Percentiles rank a stretch among this genome's conserved stretches.
phyloP scores from a whole-genome alignment of 2,329 filamentous ascomycete genomes.

The Cordyceps javanica region DNA sequence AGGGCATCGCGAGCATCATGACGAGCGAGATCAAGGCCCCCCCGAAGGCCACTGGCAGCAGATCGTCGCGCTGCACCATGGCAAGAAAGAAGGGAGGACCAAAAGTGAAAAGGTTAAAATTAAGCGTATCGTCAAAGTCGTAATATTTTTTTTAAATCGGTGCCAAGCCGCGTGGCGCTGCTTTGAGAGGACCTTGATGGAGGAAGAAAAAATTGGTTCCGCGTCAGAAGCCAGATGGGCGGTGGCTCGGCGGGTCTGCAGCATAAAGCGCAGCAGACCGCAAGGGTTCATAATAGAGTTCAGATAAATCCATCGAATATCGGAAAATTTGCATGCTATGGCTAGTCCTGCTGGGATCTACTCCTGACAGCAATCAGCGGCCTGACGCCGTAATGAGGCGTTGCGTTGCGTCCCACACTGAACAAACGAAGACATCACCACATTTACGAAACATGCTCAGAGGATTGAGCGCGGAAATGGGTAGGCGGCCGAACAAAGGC shows the following conservation, averaged over 20 bases:
- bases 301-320: not conserved
- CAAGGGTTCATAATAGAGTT: not conserved
- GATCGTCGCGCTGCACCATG: conserved; percentile 10
- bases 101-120: not conserved
- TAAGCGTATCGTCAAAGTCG: not conserved
- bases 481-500: too few relatives aligned
- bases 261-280: not conserved
- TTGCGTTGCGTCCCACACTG: too few relatives aligned
- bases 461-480: too few relatives aligned
- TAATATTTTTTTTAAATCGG: not conserved
- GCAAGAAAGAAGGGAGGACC: not conserved
- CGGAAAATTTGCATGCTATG: not conserved
- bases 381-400: too few relatives aligned
- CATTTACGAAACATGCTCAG: too few relatives aligned
- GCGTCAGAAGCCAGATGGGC: not conserved
- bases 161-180: conserved; percentile 3
- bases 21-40: not conserved
- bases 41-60: conserved; percentile 2
- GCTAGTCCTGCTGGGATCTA: too few relatives aligned
- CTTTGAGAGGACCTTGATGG: conserved; percentile 7
- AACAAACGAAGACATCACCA: too few relatives aligned
- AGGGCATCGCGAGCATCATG: conserved; percentile 10
- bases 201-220: conserved; percentile 2
- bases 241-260: not conserved
- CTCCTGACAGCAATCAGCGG: too few relatives aligned